phyloP scores from a whole-genome alignment of 192 early-diverging fungal species.

The Spizellomyces sp. region DNA sequence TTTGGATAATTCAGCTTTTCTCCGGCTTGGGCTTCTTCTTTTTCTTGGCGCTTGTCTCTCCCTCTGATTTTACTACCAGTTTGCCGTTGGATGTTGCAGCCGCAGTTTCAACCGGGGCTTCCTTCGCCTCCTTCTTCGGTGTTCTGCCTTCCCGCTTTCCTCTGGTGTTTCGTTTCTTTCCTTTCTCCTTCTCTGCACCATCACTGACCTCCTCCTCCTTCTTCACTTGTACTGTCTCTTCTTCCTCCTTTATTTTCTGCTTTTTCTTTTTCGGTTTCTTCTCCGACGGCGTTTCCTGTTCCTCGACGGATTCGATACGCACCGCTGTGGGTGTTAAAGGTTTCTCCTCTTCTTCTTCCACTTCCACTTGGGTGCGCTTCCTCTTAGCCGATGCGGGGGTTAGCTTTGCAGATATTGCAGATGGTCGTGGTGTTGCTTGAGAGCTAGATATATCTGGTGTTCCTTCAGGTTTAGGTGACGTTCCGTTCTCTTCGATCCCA shows the following conservation, averaged over 20 bases:
- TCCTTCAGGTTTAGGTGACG: neutral
- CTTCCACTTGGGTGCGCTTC: slow-evolving; percentile 18
- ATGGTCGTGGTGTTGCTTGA: slow-evolving; percentile 2
- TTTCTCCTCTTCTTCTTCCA: slow-evolving; percentile 15
- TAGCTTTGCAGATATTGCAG: slow-evolving; percentile 24
- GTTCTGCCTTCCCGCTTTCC: neutral
- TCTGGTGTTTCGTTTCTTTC: slow-evolving; percentile 2
- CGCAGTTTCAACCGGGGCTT: too few species aligned
- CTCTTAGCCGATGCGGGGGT: slow-evolving; percentile 35
- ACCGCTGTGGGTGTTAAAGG: slow-evolving; percentile 28
- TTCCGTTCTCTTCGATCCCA: slow-evolving; percentile 8
- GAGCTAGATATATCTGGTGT: neutral
- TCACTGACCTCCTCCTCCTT: slow-evolving; percentile 13
- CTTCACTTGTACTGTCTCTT: neutral
- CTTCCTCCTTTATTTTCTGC: slow-evolving; percentile 31
- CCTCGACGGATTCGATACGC: too few species aligned
- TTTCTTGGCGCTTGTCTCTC: too few species aligned
- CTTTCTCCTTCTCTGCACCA: slow-evolving; percentile 7
- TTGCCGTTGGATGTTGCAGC: too few species aligned
- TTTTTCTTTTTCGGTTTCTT: slow-evolving; percentile 18
- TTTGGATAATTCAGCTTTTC: too few species aligned
- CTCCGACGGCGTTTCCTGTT: slow-evolving; percentile 19
- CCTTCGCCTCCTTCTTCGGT: too few species aligned
- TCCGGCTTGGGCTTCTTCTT: too few species aligned
- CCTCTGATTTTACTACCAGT: too few species aligned